Evolutionary conservation across 2,329 filamentous ascomycete genomes (phyloP).

Genomic region (Colletotrichum filicis): DNA sequence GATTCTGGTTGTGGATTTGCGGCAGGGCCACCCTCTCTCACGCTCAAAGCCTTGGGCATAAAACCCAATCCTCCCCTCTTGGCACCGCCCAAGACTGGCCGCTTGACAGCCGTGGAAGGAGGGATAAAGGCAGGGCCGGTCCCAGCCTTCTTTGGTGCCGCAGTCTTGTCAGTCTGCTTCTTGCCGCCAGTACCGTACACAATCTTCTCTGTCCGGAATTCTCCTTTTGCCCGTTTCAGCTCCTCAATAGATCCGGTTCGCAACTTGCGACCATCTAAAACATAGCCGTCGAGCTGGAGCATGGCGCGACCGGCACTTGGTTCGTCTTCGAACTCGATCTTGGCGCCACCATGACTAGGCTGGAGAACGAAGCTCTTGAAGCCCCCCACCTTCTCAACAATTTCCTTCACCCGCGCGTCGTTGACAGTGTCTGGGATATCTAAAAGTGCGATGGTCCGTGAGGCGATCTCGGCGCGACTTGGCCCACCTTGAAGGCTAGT

Average conservation of each 20-base stretch:
- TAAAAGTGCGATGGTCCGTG: conserved; percentile 83
- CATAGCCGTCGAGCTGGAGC: conserved; percentile 66
- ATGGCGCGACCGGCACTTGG: conserved; percentile 78
- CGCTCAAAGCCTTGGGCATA: conserved; percentile 41
- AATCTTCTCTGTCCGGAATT: conserved; percentile 54
- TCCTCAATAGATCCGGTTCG: conserved; percentile 66
- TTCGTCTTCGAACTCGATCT: conserved; percentile 82
- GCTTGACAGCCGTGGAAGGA: conserved; percentile 54
- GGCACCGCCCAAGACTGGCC: conserved; percentile 52
- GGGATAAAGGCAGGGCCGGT: conserved; percentile 52
- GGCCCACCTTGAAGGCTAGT: conserved; percentile 13
- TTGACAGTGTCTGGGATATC: conserved; percentile 94
- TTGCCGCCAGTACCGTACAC: conserved; percentile 47
- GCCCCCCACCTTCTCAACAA: conserved; percentile 77
- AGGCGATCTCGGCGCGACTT: conserved; percentile 62
- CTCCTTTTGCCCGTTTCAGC: conserved; percentile 62
- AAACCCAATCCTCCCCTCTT: conserved; percentile 59
- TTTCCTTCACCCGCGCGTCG: conserved; percentile 79
- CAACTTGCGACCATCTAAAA: conserved; percentile 65
- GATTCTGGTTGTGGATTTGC: conserved; percentile 16
- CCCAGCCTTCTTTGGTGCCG: conserved; percentile 40
- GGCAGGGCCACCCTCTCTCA: conserved; percentile 7
- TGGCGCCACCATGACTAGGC: conserved; percentile 85
- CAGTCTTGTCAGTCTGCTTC: conserved; percentile 37
- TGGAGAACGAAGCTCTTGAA: conserved; percentile 83